A percentile compares a stretch with the other conserved stretches of the same genome.
Conservation (phyloP, 176 grass and related monocot species). For the Tillandsia leiboldiana region DNA sequence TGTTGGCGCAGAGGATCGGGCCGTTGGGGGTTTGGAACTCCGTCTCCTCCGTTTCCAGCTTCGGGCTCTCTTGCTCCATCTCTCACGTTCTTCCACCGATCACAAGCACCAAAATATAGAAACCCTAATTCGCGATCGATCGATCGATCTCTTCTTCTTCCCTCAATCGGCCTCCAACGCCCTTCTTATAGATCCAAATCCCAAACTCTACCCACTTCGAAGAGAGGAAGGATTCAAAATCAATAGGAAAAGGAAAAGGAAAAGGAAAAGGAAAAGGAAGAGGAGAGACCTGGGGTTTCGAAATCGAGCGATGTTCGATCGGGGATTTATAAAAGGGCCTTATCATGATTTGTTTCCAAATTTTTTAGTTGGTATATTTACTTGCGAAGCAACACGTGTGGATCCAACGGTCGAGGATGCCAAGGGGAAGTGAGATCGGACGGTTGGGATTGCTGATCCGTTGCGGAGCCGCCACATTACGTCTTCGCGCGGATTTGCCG, state of each 20-base stretch:
- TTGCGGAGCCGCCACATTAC: background rate
- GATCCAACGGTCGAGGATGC: no score
- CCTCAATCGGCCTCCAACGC: no score
- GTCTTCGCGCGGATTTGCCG: background rate
- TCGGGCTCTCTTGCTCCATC: constrained; percentile 49
- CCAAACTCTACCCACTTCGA: background rate
- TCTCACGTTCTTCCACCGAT: constrained; percentile 15
- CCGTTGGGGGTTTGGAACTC: constrained; percentile 33
- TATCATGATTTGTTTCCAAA: background rate
- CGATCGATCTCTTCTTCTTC: background rate
- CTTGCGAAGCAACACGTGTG: no score
- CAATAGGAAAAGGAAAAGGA: background rate
- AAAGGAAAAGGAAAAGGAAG: background rate
- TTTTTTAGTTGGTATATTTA: no score
- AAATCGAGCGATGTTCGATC: background rate
- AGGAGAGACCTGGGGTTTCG: background rate
- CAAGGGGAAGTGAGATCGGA: background rate
- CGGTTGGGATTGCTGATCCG: background rate
- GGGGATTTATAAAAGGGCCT: background rate
- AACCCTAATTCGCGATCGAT: background rate
- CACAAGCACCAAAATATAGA: background rate
- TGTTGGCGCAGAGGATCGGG: constrained; percentile 47
- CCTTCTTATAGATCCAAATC: background rate
- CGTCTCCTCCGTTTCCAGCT: constrained; percentile 43
- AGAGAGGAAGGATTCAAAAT: background rate